phyloP scores from a whole-genome alignment of 1,139 yeast species.

The Pichia sp. region DNA sequence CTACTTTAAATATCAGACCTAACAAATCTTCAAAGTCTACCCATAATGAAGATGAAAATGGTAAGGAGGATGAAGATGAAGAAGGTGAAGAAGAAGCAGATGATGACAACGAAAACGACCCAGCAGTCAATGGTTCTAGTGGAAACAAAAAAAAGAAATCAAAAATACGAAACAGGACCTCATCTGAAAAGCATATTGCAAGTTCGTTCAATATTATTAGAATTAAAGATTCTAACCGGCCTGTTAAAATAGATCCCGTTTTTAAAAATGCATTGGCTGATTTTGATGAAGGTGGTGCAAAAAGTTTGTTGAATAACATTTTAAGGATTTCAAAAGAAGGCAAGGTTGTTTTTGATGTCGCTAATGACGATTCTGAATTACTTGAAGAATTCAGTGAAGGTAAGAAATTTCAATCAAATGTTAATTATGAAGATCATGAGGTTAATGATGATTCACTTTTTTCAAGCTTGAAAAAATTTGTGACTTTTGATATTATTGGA shows the following conservation, averaged over 20 bases:
- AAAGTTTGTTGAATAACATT: constrained; percentile 46
- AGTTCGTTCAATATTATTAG: constrained; percentile 37
- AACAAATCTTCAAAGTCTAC: constrained; percentile 26
- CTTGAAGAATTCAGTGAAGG: too few relatives aligned
- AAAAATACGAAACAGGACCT: constrained; percentile 13
- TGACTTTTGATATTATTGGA: constrained; percentile 6
- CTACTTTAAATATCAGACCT: constrained; percentile 44
- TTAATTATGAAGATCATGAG: too few relatives aligned
- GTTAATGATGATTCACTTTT: neutral
- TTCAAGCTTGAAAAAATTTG: constrained; percentile 5
- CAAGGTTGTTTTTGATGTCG: constrained; percentile 42
- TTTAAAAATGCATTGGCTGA: constrained; percentile 52
- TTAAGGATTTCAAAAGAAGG: constrained; percentile 43
- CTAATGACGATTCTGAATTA: too few relatives aligned
- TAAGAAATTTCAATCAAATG: too few relatives aligned
- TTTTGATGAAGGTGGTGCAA: constrained; percentile 60
- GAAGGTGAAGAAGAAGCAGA: constrained; percentile 21
- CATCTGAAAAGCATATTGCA: constrained; percentile 33
- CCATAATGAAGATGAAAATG: constrained; percentile 18
- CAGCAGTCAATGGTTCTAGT: constrained; percentile 12
- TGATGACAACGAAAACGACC: constrained; percentile 22
- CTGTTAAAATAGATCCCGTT: constrained; percentile 49
- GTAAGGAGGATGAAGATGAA: constrained; percentile 18
- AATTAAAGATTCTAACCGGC: constrained; percentile 47
- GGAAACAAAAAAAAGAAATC: constrained; percentile 15